These are phyloP conservation scores for Strobilomyces echinocephalus DNA, from an alignment of 768 basidiomycete genomes.

Conservation along the genomic window DNA sequence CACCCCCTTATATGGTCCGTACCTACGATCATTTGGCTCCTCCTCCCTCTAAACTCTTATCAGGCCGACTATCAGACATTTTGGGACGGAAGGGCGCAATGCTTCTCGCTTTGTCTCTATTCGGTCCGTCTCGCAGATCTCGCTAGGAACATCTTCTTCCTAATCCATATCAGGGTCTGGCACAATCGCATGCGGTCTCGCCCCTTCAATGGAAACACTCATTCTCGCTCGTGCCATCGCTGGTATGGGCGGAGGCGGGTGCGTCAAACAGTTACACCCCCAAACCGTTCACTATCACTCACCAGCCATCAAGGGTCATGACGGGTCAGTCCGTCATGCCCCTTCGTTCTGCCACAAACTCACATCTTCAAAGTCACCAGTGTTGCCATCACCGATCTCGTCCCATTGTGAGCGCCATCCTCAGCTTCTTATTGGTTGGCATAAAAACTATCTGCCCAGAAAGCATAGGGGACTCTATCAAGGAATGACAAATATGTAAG, in stretches of 20 bases:
- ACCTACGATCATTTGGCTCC: constrained; percentile 2
- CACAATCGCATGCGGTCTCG: constrained; percentile 81
- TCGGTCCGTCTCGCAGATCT: constrained; percentile 49
- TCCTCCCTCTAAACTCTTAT: constrained; percentile 21
- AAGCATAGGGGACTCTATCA: constrained; percentile 88
- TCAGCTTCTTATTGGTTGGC: neutral
- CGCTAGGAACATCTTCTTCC: constrained; percentile 10
- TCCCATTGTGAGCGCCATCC: constrained; percentile 64
- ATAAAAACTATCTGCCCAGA: constrained; percentile 34
- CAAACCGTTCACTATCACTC: neutral
- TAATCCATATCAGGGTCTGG: constrained; percentile 55
- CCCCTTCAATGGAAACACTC: constrained; percentile 77
- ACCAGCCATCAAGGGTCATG: constrained; percentile 60
- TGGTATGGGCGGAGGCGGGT: constrained; percentile 92
- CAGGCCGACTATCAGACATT: constrained; percentile 81
- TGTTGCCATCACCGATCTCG: constrained; percentile 81
- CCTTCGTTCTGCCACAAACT: constrained; percentile 12
- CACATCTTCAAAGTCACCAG: constrained; percentile 57
- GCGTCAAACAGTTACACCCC: constrained; percentile 28
- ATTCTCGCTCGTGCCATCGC: constrained; percentile 81
- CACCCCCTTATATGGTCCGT: constrained; percentile 79
- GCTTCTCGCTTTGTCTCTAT: constrained; percentile 76
- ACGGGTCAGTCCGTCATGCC: constrained; percentile 48
- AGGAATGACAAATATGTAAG: constrained; percentile 84
- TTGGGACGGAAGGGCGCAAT: constrained; percentile 83